Evolutionary conservation across 2,329 filamentous ascomycete genomes (phyloP), one percentile per base, ranked within the genome.

Genomic region (Botrytis sinoallii): DNA sequence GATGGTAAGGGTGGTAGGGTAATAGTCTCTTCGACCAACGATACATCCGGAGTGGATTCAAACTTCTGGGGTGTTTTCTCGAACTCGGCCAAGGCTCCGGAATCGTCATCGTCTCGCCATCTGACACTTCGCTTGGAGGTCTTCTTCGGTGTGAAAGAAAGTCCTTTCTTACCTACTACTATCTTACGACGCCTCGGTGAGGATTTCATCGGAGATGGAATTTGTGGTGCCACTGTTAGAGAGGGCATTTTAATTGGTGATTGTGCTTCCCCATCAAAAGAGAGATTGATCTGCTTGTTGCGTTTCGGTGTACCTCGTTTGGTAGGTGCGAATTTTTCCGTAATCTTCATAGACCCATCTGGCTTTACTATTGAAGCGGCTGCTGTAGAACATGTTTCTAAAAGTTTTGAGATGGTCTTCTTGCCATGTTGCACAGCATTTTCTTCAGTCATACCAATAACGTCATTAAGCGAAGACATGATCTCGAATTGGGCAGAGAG

Each of bases 401-500:
- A 86, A 73, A 99, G 88, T 74, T 92, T 91, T 74, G 89, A 88
- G 69, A 99, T 90, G 65, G 95, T 90, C 35, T 86, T 86, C 81
- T 92, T 94, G 40, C 95, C 96, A 73, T 93, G 91, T 25, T 91
- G 86, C 2, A 98, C 88, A 1, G 95, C 96, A 75, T 97, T 92
- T 48, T 92, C 89, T 81, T 97, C 93, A 74, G 88, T 91, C 90
- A 98, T 94, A 52, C 88, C 86, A 77, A 95, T 88, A 38, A 96
- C 93, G 77, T 93, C 92, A 72, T 92, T 90, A 71, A 99, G 88
- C 0, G 94, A 93, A 7, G 93, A 86, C 75, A 98, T 88, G 3
- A 95, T 95, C 79, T 98, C 95, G 78, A 99, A 97, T 79, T 98
- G 95, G 20, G 95, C 93, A 71, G 92, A 91, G 18, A 98, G 88